Evolutionary conservation across 1,284 basidiomycete species (phyloP).

Genomic region (Heterobasidion irregulare): DNA sequence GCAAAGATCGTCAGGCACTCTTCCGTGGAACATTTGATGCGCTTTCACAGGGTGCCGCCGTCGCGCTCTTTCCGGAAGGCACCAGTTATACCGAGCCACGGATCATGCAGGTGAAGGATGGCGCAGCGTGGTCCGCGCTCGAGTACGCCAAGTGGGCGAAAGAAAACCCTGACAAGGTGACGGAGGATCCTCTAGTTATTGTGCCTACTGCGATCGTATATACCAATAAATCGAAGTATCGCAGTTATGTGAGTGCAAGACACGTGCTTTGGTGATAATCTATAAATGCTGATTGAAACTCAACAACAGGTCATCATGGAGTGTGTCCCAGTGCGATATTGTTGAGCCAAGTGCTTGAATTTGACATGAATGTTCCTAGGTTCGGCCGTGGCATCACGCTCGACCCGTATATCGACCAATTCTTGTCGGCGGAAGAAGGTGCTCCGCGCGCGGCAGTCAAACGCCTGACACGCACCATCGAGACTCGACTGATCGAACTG

Average conservation of each 20-base stretch:
- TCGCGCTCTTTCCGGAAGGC: conserved; percentile 94
- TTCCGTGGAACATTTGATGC: conserved; percentile 89
- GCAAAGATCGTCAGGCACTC: conserved; percentile 82
- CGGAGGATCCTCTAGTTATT: conserved; percentile 40
- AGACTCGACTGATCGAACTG: conserved; percentile 60
- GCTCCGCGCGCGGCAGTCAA: conserved; percentile 80
- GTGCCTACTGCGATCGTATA: conserved; percentile 88
- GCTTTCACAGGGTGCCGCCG: conserved; percentile 67
- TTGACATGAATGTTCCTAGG: conserved; percentile 30
- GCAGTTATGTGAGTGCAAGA: conserved; percentile 55
- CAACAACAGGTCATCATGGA: conserved; percentile 58
- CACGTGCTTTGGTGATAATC: not conserved
- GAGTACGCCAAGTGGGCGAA: conserved; percentile 82
- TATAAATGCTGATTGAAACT: conserved; percentile 1
- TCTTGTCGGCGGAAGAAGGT: conserved; percentile 61
- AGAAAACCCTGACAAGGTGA: conserved; percentile 40
- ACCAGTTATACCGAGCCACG: conserved; percentile 85
- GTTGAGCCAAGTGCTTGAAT: too few species aligned
- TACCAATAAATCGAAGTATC: conserved; percentile 91
- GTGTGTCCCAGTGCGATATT: conserved; percentile 28
- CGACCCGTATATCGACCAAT: conserved; percentile 71
- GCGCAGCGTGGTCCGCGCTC: conserved; percentile 91
- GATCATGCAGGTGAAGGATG: conserved; percentile 92
- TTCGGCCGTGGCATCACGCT: conserved; percentile 78
- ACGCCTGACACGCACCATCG: conserved; percentile 70